phyloP scores from a whole-genome alignment of 2,329 filamentous ascomycete species.

The Xylaria sp. region DNA sequence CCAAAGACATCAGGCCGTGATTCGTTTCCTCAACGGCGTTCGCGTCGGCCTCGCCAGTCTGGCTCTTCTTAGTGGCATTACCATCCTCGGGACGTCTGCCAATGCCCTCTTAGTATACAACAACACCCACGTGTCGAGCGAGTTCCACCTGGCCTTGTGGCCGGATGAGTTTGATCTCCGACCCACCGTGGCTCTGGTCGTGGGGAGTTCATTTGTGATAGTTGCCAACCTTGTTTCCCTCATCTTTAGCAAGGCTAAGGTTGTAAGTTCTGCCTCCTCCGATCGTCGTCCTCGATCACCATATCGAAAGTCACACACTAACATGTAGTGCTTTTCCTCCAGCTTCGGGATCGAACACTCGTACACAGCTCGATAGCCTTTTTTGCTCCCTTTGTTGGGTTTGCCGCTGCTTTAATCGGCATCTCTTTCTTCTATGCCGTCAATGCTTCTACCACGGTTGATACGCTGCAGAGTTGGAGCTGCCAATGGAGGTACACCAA shows the following conservation, averaged over 20 bases:
- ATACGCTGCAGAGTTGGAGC: constrained; percentile 71
- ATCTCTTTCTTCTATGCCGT: constrained; percentile 68
- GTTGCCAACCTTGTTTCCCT: constrained; percentile 62
- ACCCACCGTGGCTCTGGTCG: constrained; percentile 66
- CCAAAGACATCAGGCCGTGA: constrained; percentile 51
- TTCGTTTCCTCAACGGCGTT: constrained; percentile 57
- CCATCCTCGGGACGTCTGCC: constrained; percentile 64
- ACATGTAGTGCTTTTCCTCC: constrained; percentile 16
- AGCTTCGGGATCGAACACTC: constrained; percentile 55
- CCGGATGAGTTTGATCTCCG: constrained; percentile 66
- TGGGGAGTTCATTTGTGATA: constrained; percentile 62
- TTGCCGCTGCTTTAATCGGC: constrained; percentile 62
- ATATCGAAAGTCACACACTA: constrained; percentile 21
- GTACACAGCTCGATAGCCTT: constrained; percentile 54
- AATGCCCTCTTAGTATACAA: constrained; percentile 67
- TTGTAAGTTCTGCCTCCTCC: constrained; percentile 56
- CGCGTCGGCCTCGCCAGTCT: constrained; percentile 62
- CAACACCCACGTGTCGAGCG: constrained; percentile 60
- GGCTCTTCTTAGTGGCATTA: constrained; percentile 62
- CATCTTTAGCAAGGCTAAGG: constrained; percentile 59
- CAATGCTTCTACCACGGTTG: constrained; percentile 62
- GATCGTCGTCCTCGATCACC: not conserved
- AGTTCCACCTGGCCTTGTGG: constrained; percentile 67
- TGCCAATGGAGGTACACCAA: constrained; percentile 68
- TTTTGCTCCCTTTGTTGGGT: constrained; percentile 55